Percentiles rank a stretch among this genome's conserved stretches.
Conservation (phyloP, 768 basidiomycete genomes). For the Myochromella boudieri region DNA sequence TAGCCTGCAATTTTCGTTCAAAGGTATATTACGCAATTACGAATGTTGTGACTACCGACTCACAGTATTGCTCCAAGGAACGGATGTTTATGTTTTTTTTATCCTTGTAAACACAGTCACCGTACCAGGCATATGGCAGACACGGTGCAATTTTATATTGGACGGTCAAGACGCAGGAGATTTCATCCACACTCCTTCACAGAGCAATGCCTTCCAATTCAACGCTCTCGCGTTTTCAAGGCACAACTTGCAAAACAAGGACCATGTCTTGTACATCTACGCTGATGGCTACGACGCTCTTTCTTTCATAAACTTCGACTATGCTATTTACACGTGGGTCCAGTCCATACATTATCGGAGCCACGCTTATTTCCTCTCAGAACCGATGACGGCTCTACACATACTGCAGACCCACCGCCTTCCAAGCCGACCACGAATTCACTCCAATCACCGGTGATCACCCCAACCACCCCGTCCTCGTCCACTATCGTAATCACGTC, state of each 20-base stretch:
- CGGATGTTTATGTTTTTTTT: constrained; percentile 37
- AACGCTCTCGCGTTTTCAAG: constrained; percentile 30
- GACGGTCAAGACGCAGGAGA: constrained; percentile 22
- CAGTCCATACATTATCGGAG: too few species aligned
- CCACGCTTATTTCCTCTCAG: too few species aligned
- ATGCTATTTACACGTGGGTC: constrained; percentile 40
- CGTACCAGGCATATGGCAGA: constrained; percentile 21
- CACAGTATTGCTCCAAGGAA: too few species aligned
- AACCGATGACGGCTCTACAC: too few species aligned
- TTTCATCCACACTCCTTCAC: constrained; percentile 27
- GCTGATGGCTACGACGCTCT: constrained; percentile 26
- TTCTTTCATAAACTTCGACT: constrained; percentile 39
- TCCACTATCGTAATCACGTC: too few species aligned
- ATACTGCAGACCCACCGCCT: too few species aligned
- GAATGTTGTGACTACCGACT: not conserved
- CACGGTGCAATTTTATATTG: constrained; percentile 31
- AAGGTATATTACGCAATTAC: constrained; percentile 6
- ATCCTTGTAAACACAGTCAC: constrained; percentile 27
- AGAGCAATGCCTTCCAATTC: constrained; percentile 25
- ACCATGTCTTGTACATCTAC: constrained; percentile 31
- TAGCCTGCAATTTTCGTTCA: constrained; percentile 29
- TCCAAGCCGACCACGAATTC: too few species aligned
- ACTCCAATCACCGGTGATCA: too few species aligned
- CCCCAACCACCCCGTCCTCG: too few species aligned
- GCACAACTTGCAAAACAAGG: constrained; percentile 24